Base-by-base conservation (phyloP, 2,329 filamentous ascomycete genomes). In the Eutypella sp. region DNA sequence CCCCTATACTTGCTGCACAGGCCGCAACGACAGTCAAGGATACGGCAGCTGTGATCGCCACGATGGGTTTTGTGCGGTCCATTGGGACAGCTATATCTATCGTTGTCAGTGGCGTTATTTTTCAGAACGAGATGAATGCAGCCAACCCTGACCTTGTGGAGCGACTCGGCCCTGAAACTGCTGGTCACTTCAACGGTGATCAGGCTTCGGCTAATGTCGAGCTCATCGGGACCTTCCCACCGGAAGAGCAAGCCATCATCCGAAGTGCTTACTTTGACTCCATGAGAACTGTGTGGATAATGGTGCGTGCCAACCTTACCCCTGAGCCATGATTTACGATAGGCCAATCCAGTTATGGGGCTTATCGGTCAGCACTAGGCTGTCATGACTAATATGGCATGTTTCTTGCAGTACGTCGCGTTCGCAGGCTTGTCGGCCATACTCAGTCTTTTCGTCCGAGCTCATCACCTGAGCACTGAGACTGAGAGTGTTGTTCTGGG, bases 1-100 rank as follows among this genome's bases (percentile, higher is more conserved):
- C 77, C 0, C 81, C 81, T 0, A 67, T 85, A 20, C 75, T 85
- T 31, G 78, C 79, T 0, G 72, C 88, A 5, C 85, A 89, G 55
- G 74, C 78, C 3, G 76, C 75, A 11, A 78, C 87, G 33, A 68
- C 72, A 15, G 75, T 74, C 6, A 65, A 71, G 10, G 82, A 87
- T 46, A 78, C 84, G 43, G 81, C 81, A 2, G 75, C 78, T 2
- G 82, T 79, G 13, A 84, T 81, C 0, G 75, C 79, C 0, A 81
- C 79, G 2, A 82, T 82, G 57, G 68, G 71, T 10, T 85, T 85
- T 57, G 62, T 80, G 34, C 74, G 81, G 22, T 77, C 80, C 55
- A 66, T 84, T 29, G 72, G 75, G 3, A 76, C 76, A 0, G 70
- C 77, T 36, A 70, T 82, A 20, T 77, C 77, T 9, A 71, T 83